These are phyloP conservation scores for Aspergillus hiratsukae DNA, from an alignment of 2,329 filamentous ascomycete genomes.

Conservation along the genomic window DNA sequence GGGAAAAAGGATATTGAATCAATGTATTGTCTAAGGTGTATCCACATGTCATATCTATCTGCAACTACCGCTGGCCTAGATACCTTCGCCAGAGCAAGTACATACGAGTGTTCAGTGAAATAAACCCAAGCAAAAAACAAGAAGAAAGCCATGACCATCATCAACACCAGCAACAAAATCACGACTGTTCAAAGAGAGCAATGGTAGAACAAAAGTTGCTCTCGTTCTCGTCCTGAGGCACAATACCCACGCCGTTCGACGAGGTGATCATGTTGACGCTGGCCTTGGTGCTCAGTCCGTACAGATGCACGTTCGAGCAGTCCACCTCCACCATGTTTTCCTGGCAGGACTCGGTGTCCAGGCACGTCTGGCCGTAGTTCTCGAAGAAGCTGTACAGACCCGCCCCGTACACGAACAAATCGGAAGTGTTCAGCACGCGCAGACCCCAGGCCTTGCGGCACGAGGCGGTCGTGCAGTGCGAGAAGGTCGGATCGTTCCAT, in stretches of 20 bases:
- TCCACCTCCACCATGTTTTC: slow-evolving; percentile 72
- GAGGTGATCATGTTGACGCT: slow-evolving; percentile 66
- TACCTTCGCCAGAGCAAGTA: not conserved
- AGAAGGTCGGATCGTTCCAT: slow-evolving; percentile 61
- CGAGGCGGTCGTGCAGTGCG: slow-evolving; percentile 49
- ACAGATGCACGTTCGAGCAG: slow-evolving; percentile 59
- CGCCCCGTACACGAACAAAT: slow-evolving; percentile 66
- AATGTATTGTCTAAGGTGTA: not conserved
- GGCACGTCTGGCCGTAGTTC: slow-evolving; percentile 70
- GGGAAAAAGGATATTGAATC: not conserved
- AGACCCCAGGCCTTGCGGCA: slow-evolving; percentile 77
- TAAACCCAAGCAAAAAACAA: not conserved
- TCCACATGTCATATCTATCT: not conserved
- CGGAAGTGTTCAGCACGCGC: slow-evolving; percentile 62
- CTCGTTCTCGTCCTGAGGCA: slow-evolving; percentile 37
- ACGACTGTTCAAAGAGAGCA: slow-evolving; percentile 38
- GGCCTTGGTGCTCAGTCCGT: slow-evolving; percentile 70
- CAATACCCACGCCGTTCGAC: slow-evolving; percentile 29
- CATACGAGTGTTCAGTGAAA: not conserved
- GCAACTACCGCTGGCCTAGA: not conserved
- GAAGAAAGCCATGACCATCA: not conserved
- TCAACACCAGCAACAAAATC: not conserved
- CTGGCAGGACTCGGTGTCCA: slow-evolving; percentile 66
- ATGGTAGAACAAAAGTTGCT: slow-evolving; percentile 44
- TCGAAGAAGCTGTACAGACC: slow-evolving; percentile 81